Evolutionary conservation across 1,139 yeast genomes (phyloP), one percentile per base, ranked within the genome.

Genomic region (Taiozyma sp.): DNA sequence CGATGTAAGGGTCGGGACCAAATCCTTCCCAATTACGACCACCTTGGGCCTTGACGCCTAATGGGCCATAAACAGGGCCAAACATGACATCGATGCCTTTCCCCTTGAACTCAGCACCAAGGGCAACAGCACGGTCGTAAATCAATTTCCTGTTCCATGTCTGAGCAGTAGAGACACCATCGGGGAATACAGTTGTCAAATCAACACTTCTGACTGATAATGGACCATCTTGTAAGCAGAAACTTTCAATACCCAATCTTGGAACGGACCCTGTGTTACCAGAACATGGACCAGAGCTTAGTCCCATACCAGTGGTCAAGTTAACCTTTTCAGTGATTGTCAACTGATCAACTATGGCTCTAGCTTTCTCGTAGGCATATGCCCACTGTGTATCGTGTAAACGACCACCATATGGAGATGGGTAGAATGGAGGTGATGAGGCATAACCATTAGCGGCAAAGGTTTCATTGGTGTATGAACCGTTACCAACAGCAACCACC

Each of bases 141-240:
- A 77, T 71, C 54, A 81, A 70, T 3, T 70, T 76, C 57, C 72
- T 75, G 60, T 81, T 81, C 61, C 79, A 81, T 4, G 86, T 77
- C 16, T 81, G 66, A 2, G 80, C 85, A 4, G 79, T 70, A 4
- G 84, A 80, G 38, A 80, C 60, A 1, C 81, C 85, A 1, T 82
- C 73, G 0, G 86, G 84, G 57, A 74, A 80, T 48, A 75, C 76
- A 8, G 84, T 77, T 23, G 74, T 77, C 55, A 75, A 73, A 61
- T 80, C 85, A 10, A 84, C 73, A 53, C 70, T 71, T 48, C 85
- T 68, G 27, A 81, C 81, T 3, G 86, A 85, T 51, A 77, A 72
- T 4, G 85, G 84, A 6, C 85, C 84, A 67, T 81, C 85, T 58
- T 81, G 84, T 23, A 81, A 66, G 60, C 87, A 81, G 6, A 82